Evolutionary conservation across 1,284 basidiomycete genomes (phyloP).

Genomic region (Tylopilus orsonianus): DNA sequence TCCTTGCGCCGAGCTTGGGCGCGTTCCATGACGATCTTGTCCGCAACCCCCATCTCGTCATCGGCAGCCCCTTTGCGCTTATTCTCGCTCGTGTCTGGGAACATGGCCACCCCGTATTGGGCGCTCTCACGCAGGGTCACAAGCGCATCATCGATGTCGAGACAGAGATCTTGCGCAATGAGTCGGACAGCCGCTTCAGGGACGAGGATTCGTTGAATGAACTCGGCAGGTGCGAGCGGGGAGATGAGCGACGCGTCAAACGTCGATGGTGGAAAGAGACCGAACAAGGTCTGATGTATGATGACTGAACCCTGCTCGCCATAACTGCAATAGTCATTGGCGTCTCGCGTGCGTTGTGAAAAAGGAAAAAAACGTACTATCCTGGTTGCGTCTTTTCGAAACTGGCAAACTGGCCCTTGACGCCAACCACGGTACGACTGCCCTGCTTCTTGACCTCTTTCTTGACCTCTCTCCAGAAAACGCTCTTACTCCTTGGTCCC

Average conservation of each 20-base stretch:
- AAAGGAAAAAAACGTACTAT: constrained; percentile 58
- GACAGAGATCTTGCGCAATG: constrained; percentile 64
- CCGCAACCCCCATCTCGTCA: constrained; percentile 46
- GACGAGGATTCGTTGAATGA: constrained; percentile 69
- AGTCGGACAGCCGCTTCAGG: constrained; percentile 73
- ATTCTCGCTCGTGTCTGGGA: constrained; percentile 56
- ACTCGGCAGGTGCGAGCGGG: constrained; percentile 68
- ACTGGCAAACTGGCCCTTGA: constrained; percentile 68
- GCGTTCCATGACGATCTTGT: constrained; percentile 64
- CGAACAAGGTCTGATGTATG: constrained; percentile 72
- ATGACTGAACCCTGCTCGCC: constrained; percentile 77
- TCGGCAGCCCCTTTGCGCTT: constrained; percentile 38
- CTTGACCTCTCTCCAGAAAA: constrained; percentile 69
- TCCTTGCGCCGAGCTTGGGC: constrained; percentile 60
- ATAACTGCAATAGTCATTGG: constrained; percentile 48
- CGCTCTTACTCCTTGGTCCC: constrained; percentile 48
- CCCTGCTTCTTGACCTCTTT: constrained; percentile 63
- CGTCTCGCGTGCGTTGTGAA: background rate
- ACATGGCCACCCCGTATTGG: constrained; percentile 77
- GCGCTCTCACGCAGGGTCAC: constrained; percentile 69
- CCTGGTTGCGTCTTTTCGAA: constrained; percentile 79
- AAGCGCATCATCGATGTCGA: constrained; percentile 49
- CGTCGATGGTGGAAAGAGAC: constrained; percentile 64
- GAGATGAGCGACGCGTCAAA: constrained; percentile 51
- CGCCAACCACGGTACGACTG: constrained; percentile 58